Evolutionary conservation across 208 protist species (phyloP).

Genomic region (Wallacemonas sp.): DNA sequence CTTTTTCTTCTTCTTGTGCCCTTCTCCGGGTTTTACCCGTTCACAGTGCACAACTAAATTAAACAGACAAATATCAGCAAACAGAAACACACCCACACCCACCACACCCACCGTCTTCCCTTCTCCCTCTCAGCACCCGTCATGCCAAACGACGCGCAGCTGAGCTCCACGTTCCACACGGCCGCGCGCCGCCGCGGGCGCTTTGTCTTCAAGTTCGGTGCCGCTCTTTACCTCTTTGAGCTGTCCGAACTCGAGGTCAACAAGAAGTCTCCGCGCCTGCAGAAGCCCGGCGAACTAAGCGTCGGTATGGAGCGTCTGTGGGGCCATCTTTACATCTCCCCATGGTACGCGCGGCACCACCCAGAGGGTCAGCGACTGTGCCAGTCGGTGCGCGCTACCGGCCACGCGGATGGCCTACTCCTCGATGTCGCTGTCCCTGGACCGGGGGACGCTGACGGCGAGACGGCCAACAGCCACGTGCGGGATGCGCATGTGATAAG

Average conservation of each 20-base stretch:
- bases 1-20: no score
- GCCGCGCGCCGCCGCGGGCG: constrained; percentile 32
- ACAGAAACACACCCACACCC: constrained; percentile 5
- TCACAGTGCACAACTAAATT: no score
- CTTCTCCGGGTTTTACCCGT: no score
- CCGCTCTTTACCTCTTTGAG: constrained; percentile 37
- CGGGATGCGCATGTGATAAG: neutral
- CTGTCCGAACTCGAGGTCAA: constrained; percentile 19
- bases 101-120: neutral
- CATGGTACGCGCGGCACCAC: constrained; percentile 27
- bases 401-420: neutral
- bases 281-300: constrained; percentile 22
- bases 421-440: neutral
- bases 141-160: neutral
- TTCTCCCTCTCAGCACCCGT: neutral
- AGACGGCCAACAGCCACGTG: neutral
- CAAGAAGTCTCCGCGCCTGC: neutral
- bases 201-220: constrained; percentile 49
- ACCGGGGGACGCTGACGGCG: neutral
- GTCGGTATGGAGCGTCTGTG: constrained; percentile 33
- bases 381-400: neutral
- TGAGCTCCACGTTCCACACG: neutral
- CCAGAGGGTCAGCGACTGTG: neutral
- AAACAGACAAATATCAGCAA: neutral
- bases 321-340: constrained; percentile 22